phyloP scores from a whole-genome alignment of 306 rosid species.

The Lathyrus sativus region DNA sequence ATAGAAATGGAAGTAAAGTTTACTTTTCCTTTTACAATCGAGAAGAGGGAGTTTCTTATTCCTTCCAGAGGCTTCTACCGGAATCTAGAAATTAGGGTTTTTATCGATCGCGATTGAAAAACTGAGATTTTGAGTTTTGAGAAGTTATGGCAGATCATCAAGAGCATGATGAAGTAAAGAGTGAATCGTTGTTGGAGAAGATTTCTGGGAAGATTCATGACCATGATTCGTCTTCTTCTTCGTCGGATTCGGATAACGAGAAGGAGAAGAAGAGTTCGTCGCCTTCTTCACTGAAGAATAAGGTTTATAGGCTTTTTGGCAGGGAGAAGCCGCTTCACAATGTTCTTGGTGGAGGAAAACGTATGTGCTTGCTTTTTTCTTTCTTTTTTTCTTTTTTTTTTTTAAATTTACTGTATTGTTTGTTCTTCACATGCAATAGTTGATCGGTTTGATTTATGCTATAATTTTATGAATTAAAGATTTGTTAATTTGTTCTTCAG shows the following conservation, averaged over 20 bases:
- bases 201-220: slow-evolving; percentile 69
- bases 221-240: slow-evolving; percentile 59
- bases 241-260: slow-evolving; percentile 70
- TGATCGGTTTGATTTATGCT: background rate
- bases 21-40: background rate
- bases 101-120: slow-evolving; percentile 13
- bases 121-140: background rate
- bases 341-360: slow-evolving; percentile 93
- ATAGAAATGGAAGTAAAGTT: background rate
- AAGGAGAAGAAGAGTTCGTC: slow-evolving; percentile 44
- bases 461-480: background rate
- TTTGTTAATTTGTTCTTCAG: background rate
- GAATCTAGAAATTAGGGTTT: slow-evolving; percentile 40
- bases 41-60: slow-evolving; percentile 31
- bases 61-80: slow-evolving; percentile 41
- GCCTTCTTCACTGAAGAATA: slow-evolving; percentile 51
- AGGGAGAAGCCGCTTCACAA: slow-evolving; percentile 80
- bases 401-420: background rate
- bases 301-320: slow-evolving; percentile 79
- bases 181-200: slow-evolving; percentile 66
- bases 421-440: background rate
- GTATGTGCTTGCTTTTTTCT: slow-evolving; percentile 44
- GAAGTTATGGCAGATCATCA: slow-evolving; percentile 56
- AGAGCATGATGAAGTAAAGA: slow-evolving; percentile 54
- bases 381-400: too few species aligned